Conservation (phyloP, 202 grass and related monocot genomes). For the Zizania palustris region DNA sequence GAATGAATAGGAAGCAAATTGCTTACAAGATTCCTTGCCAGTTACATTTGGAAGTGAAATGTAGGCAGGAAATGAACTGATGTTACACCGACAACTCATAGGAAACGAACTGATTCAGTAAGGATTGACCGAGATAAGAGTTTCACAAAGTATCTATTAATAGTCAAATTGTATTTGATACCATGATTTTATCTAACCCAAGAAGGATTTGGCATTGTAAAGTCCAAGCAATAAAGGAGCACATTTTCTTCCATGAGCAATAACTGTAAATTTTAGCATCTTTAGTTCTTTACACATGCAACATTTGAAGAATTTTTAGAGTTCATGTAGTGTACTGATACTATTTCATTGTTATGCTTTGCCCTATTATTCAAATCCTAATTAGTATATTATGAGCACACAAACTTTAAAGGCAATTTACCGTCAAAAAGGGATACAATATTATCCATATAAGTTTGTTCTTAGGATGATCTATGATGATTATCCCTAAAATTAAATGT, state of each 20-base stretch:
- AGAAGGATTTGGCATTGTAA: not conserved
- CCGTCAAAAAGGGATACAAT: too few species aligned
- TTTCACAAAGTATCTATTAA: too few species aligned
- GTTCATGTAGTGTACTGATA: too few species aligned
- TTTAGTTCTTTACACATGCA: not conserved
- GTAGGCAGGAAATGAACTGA: too few species aligned
- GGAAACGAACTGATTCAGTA: not conserved
- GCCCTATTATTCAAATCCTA: too few species aligned
- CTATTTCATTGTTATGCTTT: too few species aligned
- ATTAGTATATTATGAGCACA: too few species aligned
- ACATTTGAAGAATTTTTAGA: not conserved
- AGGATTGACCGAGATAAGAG: not conserved
- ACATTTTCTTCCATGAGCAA: not conserved
- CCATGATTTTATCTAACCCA: not conserved
- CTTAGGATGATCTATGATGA: too few species aligned
- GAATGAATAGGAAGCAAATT: not conserved
- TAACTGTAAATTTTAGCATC: not conserved
- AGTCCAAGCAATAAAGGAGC: not conserved
- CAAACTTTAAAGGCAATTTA: too few species aligned
- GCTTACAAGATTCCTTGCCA: not conserved
- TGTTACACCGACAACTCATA: not conserved
- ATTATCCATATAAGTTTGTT: too few species aligned
- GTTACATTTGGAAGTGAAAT: not conserved
- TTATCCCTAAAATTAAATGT: too few species aligned
- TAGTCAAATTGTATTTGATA: not conserved